phyloP scores from a whole-genome alignment of 257 asterid genomes.

The Capsicum chinense region DNA sequence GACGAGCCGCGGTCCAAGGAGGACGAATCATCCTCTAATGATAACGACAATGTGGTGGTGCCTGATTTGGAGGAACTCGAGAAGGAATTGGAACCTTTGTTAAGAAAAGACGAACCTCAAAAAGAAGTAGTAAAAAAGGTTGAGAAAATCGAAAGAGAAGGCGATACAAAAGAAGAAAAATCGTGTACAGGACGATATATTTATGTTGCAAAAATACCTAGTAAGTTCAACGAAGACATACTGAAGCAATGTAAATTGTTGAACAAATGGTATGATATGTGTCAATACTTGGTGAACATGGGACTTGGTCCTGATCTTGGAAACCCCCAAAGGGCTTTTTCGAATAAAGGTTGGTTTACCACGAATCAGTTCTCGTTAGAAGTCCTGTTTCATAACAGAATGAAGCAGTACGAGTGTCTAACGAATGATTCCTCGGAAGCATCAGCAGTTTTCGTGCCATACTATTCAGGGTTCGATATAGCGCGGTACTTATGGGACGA shows the following conservation, averaged over 20 bases:
- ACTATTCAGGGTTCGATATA: constrained; percentile 75
- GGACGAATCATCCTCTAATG: background rate
- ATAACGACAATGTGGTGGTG: constrained; percentile 28
- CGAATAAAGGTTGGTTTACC: constrained; percentile 63
- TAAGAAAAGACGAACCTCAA: constrained; percentile 25
- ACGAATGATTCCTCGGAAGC: constrained; percentile 72
- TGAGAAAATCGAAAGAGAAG: background rate
- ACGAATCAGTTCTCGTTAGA: constrained; percentile 81
- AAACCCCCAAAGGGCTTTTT: constrained; percentile 56
- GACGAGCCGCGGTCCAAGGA: background rate
- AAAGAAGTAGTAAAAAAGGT: background rate
- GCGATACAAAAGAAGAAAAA: background rate
- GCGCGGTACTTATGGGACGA: constrained; percentile 58
- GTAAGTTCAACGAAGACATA: constrained; percentile 59
- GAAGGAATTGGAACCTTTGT: constrained; percentile 46
- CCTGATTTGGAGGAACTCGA: constrained; percentile 40
- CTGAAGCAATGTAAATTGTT: constrained; percentile 54
- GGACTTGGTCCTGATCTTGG: constrained; percentile 74
- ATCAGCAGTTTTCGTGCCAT: constrained; percentile 68
- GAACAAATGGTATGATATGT: constrained; percentile 76
- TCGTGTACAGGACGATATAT: constrained; percentile 61
- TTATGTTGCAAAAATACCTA: constrained; percentile 64
- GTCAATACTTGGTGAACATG: constrained; percentile 59
- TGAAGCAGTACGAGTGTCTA: constrained; percentile 76
- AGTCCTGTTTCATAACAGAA: constrained; percentile 66